Conservation (phyloP, 1,284 basidiomycete genomes). For the Pyrrhoderma noxium region DNA sequence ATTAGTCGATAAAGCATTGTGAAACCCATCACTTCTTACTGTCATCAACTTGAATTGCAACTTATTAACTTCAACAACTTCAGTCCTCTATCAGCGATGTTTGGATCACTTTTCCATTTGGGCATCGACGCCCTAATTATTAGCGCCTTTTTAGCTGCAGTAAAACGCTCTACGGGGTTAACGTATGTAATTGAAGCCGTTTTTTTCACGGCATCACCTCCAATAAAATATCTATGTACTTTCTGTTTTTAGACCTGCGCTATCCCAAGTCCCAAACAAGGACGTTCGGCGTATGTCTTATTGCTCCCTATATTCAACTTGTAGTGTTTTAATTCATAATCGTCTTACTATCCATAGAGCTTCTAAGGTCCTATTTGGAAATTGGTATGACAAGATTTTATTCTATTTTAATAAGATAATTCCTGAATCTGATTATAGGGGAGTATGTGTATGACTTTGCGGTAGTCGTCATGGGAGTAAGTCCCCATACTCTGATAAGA, state of each 20-base stretch:
- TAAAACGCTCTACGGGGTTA: slow-evolving; percentile 72
- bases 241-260: slow-evolving; percentile 44
- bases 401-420: background rate
- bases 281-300: slow-evolving; percentile 66
- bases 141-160: slow-evolving; percentile 70
- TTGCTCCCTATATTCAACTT: background rate
- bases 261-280: slow-evolving; percentile 72
- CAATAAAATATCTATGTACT: slow-evolving; percentile 1
- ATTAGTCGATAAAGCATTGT: no score
- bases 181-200: slow-evolving; percentile 45
- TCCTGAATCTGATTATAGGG: slow-evolving; percentile 32
- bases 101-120: slow-evolving; percentile 59
- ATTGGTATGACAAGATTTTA: slow-evolving; percentile 38
- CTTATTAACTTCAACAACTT: background rate
- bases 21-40: no score
- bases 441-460: slow-evolving; percentile 81
- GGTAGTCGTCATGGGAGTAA: slow-evolving; percentile 70
- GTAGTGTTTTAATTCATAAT: background rate
- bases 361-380: slow-evolving; percentile 70
- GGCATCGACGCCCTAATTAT: slow-evolving; percentile 72
- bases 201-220: background rate
- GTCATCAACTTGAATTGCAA: no score
- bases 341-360: slow-evolving; percentile 36
- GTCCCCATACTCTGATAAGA: slow-evolving; percentile 24
- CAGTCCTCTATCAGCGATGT: slow-evolving; percentile 34